Evolutionary conservation across 768 basidiomycete genomes (phyloP).

Genomic region (Leccinum olivaceopallidum): DNA sequence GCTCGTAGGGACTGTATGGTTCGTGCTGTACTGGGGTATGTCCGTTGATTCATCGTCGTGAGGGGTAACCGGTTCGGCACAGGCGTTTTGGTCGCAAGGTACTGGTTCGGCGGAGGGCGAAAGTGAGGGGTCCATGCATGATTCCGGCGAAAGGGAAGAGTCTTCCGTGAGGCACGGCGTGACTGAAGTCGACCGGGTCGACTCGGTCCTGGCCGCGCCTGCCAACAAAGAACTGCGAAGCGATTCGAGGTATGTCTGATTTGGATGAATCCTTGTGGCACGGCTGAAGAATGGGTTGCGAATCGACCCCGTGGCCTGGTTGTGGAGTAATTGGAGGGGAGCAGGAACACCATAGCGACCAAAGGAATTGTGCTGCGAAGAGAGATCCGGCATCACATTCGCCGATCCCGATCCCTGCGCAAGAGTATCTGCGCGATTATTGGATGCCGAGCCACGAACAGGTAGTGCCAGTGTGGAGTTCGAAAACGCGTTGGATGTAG

Average conservation of each 20-base stretch:
- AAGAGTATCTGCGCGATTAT: neutral
- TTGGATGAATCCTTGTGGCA: neutral
- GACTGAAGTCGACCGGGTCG: neutral
- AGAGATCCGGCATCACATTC: neutral
- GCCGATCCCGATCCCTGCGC: neutral
- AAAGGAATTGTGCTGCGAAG: neutral
- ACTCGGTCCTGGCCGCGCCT: no score
- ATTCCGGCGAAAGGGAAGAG: neutral
- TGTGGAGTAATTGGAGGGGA: neutral
- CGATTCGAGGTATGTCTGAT: no score
- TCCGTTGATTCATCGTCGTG: neutral
- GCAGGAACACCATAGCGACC: neutral
- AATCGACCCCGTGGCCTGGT: neutral
- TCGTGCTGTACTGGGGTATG: no score
- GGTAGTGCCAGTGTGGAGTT: no score
- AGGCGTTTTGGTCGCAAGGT: neutral
- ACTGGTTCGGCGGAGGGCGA: neutral
- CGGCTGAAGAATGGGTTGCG: neutral
- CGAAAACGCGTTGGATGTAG: no score
- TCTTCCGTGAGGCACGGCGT: neutral
- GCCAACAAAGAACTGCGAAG: no score
- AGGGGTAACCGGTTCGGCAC: neutral
- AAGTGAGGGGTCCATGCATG: neutral
- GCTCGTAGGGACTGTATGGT: neutral
- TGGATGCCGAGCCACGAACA: no score